Base-by-base conservation (phyloP, 2,329 filamentous ascomycete genomes). In the Pyricularia grisea region DNA sequence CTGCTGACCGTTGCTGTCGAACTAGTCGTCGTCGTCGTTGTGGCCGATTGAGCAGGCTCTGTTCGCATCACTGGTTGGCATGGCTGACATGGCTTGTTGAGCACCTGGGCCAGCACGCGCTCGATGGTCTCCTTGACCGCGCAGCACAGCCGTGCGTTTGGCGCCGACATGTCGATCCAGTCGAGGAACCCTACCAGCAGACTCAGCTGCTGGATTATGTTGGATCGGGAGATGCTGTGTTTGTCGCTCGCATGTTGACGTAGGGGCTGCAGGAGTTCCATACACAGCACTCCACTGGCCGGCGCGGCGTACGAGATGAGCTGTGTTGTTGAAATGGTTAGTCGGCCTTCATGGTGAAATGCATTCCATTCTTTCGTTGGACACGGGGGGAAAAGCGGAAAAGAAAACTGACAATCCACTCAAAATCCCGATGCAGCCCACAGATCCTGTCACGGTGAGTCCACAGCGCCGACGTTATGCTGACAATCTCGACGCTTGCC, bases 181-280 rank as follows among this genome's bases (percentile, higher is more conserved):
- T 83, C 82, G 12, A 85, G 77, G 68, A 85, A 85, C 0, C 81
- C 83, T 2, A 84, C 79, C 0, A 86, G 75, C 1, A 85, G 79
- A 69, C 81, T 84, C 1, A 86, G 77, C 68, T 85, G 82, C 71
- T 85, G 83, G 42, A 85, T 81, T 10, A 85, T 82, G 60, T 78
- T 80, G 0, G 82, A 84, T 0, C 81, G 78, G 3, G 79, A 83
- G 11, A 85, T 75, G 9, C 28, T 55, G 28, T 63, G 27, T 0
- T 17, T 75, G 33, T 33, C 65, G 30, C 27, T 42, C 55, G 17
- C 55, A 4, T 60, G n/a, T 23, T 12, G 33, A n/a, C 31, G 65
- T 10, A 25, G 65, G 11, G 65, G 23, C n/a, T 74, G 31, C 0
- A 85, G 76, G 1, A 85, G 76, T 68, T 85, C 83, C 20, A 83